Conservation (phyloP, 768 basidiomycete genomes). For the Crepidotus variabilis region DNA sequence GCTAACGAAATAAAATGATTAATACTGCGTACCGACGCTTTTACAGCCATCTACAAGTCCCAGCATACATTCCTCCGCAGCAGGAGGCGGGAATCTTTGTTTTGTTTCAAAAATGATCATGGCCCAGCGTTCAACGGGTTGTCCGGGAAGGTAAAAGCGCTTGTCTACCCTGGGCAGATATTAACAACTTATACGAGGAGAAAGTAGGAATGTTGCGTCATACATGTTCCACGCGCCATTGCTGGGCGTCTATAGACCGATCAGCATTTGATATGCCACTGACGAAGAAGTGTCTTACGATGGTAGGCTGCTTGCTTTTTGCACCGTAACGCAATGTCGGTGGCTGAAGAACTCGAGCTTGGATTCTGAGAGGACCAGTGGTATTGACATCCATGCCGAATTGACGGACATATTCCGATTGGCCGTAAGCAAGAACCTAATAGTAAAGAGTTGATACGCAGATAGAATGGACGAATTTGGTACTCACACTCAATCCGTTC, state of each 20-base stretch:
- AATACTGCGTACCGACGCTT: constrained; percentile 51
- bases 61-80: constrained; percentile 49
- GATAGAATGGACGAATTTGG: not conserved
- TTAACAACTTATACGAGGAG: not conserved
- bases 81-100: constrained; percentile 46
- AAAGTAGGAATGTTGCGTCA: constrained; percentile 8
- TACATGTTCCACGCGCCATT: constrained; percentile 83
- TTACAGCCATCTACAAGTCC: constrained; percentile 46
- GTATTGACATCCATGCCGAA: constrained; percentile 68
- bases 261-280: constrained; percentile 7
- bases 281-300: constrained; percentile 36
- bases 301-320: constrained; percentile 49
- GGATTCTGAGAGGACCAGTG: constrained; percentile 49
- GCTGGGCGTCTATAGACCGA: constrained; percentile 40
- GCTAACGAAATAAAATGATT: not conserved
- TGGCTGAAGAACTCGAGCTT: constrained; percentile 60
- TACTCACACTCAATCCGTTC: constrained; percentile 47
- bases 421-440: constrained; percentile 63
- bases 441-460: not conserved
- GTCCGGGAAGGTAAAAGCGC: constrained; percentile 55
- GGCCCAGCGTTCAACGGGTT: constrained; percentile 51
- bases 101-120: constrained; percentile 65
- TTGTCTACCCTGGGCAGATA: constrained; percentile 59
- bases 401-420: constrained; percentile 70
- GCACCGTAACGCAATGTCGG: constrained; percentile 66